Conservation (phyloP, 1,284 basidiomycete genomes). For the Leccinum ponderosum region DNA sequence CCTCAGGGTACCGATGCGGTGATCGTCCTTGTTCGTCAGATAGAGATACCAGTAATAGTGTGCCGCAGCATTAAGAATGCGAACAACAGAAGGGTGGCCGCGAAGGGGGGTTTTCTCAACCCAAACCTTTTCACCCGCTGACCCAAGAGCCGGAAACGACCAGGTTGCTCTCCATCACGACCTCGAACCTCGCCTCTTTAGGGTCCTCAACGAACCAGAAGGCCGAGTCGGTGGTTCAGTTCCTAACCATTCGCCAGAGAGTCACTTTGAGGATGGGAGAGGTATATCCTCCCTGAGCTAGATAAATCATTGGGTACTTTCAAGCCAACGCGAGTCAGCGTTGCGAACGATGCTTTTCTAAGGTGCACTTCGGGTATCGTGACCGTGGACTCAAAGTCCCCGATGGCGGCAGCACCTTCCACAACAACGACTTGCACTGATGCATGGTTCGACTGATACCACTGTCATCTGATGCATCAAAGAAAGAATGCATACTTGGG, state of each 20-base stretch:
- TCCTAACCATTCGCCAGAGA: neutral
- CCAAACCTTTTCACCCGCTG: constrained; percentile 10
- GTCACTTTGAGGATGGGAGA: constrained; percentile 2
- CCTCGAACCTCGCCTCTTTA: constrained; percentile 12
- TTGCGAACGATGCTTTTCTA: constrained; percentile 7
- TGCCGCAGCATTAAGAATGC: constrained; percentile 10
- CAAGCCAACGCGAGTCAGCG: constrained; percentile 11
- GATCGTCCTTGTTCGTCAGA: constrained; percentile 6
- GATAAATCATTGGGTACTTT: constrained; percentile 8
- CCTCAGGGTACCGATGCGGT: neutral
- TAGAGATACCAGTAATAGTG: constrained; percentile 27
- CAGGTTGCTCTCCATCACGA: neutral
- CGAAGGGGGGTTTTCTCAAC: constrained; percentile 1
- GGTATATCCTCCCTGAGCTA: neutral
- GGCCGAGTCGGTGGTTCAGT: neutral
- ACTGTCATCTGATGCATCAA: neutral
- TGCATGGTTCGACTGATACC: neutral
- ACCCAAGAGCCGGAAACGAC: constrained; percentile 17
- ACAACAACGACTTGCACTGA: constrained; percentile 7
- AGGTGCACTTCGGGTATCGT: neutral
- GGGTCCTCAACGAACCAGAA: constrained; percentile 1
- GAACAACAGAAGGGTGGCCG: neutral
- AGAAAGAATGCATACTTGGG: constrained; percentile 4
- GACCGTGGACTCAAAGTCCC: constrained; percentile 18
- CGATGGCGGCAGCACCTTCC: constrained; percentile 3